Evolutionary conservation across 2,329 filamentous ascomycete species (phyloP).

Genomic region (Myriosclerotinia scirpicola): DNA sequence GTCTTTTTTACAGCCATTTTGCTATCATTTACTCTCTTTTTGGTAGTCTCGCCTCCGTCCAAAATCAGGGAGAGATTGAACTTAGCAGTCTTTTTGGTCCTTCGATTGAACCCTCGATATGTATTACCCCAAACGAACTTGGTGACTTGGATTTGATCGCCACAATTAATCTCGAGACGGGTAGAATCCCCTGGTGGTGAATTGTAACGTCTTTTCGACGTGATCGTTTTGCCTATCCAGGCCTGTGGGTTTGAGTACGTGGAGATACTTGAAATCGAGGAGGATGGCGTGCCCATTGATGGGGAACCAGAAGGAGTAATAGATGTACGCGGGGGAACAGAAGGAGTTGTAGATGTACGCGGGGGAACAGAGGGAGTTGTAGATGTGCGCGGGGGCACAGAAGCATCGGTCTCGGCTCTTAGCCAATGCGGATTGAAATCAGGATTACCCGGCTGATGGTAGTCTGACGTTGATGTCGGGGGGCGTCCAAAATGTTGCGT

Average conservation of each 20-base stretch:
- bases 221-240: conserved; percentile 19
- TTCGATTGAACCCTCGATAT: conserved; percentile 30
- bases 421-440: conserved; percentile 12
- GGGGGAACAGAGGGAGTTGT: not conserved
- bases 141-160: conserved; percentile 30
- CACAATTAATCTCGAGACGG: conserved; percentile 26
- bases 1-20: conserved; percentile 11
- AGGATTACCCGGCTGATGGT: conserved; percentile 35
- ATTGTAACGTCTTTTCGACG: not conserved
- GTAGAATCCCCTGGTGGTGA: not conserved
- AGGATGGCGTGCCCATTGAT: no score
- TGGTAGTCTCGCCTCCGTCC: not conserved
- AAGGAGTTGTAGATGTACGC: not conserved
- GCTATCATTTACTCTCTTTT: conserved; percentile 25
- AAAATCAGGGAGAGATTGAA: not conserved
- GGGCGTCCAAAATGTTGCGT: conserved; percentile 23
- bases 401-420: conserved; percentile 15
- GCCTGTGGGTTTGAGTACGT: not conserved
- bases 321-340: not conserved
- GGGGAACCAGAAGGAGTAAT: no score
- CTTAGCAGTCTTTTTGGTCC: conserved; percentile 26
- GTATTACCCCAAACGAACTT: conserved; percentile 32
- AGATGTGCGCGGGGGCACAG: conserved; percentile 9
- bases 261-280: no score
- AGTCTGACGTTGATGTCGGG: conserved; percentile 26